phyloP scores from a whole-genome alignment of 495 filamentous ascomycete species.

The Achaetomiella virescens region DNA sequence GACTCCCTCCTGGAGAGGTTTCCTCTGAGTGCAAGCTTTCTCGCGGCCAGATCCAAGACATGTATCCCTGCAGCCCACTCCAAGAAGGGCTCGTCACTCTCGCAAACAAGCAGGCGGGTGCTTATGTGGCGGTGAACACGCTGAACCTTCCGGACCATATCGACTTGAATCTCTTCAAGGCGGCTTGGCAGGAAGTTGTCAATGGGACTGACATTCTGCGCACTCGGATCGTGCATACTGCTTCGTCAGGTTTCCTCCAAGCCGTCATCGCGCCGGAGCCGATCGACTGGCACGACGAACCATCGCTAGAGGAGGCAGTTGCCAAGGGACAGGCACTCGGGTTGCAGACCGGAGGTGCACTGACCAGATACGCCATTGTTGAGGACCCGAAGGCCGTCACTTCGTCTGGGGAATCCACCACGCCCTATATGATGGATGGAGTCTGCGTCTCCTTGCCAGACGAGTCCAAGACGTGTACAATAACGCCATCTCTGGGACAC shows the following conservation, averaged over 20 bases:
- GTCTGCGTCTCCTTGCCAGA: constrained; percentile 41
- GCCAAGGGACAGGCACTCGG: constrained; percentile 13
- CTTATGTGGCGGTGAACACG: constrained; percentile 39
- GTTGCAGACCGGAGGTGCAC: constrained; percentile 14
- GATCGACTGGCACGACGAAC: constrained; percentile 16
- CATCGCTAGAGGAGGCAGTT: constrained; percentile 14
- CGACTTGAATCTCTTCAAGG: constrained; percentile 38
- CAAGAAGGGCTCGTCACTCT: constrained; percentile 48
- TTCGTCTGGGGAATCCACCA: constrained; percentile 59
- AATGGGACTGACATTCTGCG: constrained; percentile 56
- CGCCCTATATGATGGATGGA: constrained; percentile 62
- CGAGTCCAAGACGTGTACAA: constrained; percentile 34
- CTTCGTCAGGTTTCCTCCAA: constrained; percentile 15
- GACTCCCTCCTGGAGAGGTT: constrained; percentile 39
- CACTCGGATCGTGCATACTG: constrained; percentile 52
- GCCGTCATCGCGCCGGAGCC: constrained; percentile 11
- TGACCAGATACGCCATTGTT: constrained; percentile 25
- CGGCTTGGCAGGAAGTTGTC: constrained; percentile 48
- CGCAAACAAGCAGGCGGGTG: constrained; percentile 33
- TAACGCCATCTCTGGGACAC: background rate
- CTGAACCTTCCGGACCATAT: constrained; percentile 36
- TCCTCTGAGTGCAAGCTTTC: constrained; percentile 38
- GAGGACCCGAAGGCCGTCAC: background rate
- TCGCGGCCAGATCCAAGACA: constrained; percentile 38
- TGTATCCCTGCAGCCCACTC: constrained; percentile 55